Percentiles rank a stretch among this genome's conserved stretches.
phyloP scores from a whole-genome alignment of 2,329 filamentous ascomycete genomes.

The Dothidotthia symphoricarpi region DNA sequence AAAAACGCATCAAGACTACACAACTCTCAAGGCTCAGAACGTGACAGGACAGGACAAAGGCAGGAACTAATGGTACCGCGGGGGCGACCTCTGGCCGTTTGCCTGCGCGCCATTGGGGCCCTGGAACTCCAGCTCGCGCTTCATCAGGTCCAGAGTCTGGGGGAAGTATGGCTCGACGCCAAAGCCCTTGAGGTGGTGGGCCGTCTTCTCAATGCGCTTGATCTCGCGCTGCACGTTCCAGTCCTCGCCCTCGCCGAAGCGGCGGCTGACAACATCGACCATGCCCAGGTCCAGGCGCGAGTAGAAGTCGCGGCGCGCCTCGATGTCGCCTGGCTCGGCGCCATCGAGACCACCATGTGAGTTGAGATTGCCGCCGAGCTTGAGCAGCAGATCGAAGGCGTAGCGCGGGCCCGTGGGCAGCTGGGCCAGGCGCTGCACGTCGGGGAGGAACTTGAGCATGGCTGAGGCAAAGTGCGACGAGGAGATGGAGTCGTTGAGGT shows the following conservation, averaged over 20 bases:
- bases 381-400: constrained; percentile 56
- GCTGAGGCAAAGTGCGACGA: constrained; percentile 54
- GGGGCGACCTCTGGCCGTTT: constrained; percentile 33
- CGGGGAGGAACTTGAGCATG: constrained; percentile 56
- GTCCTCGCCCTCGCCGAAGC: constrained; percentile 53
- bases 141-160: constrained; percentile 52
- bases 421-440: constrained; percentile 52
- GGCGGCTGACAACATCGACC: constrained; percentile 53
- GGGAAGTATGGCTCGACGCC: constrained; percentile 57
- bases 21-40: too few relatives aligned
- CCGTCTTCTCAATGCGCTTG: constrained; percentile 57
- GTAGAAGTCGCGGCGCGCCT: constrained; percentile 53
- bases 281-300: constrained; percentile 50
- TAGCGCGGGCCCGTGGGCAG: constrained; percentile 50
- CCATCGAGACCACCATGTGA: constrained; percentile 53
- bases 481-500: constrained; percentile 55
- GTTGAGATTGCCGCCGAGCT: constrained; percentile 57
- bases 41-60: too few relatives aligned
- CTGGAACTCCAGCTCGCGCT: constrained; percentile 40
- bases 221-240: constrained; percentile 55
- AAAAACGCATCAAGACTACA: too few relatives aligned
- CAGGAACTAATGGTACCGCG: constrained; percentile 40
- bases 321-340: constrained; percentile 49
- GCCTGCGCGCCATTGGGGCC: constrained; percentile 19
- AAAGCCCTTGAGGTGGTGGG: constrained; percentile 52